phyloP scores from a whole-genome alignment of 129 eudicot species.

The Gnaphalium uliginosum region DNA sequence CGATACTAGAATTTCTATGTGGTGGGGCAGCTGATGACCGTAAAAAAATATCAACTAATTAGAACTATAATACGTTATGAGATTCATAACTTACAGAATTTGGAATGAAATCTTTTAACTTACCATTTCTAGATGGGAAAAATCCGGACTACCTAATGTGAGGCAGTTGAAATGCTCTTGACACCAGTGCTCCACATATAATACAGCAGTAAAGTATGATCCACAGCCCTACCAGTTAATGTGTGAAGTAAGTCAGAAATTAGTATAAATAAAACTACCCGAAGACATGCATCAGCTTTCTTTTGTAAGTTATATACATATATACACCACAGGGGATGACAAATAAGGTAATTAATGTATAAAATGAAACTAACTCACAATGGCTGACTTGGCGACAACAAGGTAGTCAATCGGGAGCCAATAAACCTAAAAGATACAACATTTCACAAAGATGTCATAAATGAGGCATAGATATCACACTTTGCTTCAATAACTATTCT shows the following conservation, averaged over 20 bases:
- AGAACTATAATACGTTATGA: not conserved
- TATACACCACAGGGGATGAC: not conserved
- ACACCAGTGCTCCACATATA: constrained; percentile 99
- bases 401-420: constrained; percentile 92
- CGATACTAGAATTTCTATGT: constrained; percentile 75
- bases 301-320: not conserved
- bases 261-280: not conserved
- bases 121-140: constrained; percentile 79
- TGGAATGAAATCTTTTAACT: not conserved
- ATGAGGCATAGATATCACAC: constrained; percentile 9
- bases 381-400: constrained; percentile 76
- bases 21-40: constrained; percentile 72
- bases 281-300: constrained; percentile 8
- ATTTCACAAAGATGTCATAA: constrained; percentile 2
- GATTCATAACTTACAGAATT: not conserved
- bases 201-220: constrained; percentile 87
- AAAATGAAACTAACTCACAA: constrained; percentile 54
- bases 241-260: constrained; percentile 4
- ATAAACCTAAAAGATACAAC: constrained; percentile 57
- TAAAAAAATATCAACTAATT: not conserved
- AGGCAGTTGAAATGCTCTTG: constrained; percentile 79
- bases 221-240: constrained; percentile 70
- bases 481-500: not conserved
- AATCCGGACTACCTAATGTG: constrained; percentile 89
- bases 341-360: not conserved